phyloP scores from a whole-genome alignment of 305 asterid genomes.

The Vinca major region DNA sequence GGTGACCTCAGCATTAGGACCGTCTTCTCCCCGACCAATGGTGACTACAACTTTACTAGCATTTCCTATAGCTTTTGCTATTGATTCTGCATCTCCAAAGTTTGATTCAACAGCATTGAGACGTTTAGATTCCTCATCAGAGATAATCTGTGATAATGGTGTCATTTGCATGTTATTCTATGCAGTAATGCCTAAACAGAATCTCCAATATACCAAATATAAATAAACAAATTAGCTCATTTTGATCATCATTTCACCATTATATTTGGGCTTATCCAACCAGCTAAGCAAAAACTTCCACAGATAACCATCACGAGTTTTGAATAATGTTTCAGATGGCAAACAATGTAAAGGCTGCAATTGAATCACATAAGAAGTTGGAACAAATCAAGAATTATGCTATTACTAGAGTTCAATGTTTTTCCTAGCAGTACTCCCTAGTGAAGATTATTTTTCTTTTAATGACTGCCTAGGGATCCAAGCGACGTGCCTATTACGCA shows the following conservation, averaged over 20 bases:
- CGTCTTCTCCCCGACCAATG: constrained; percentile 60
- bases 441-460: too few species aligned
- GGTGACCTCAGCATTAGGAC: constrained; percentile 54
- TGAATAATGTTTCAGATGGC: not conserved
- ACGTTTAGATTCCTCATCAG: constrained; percentile 60
- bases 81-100: constrained; percentile 60
- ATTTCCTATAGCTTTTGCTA: constrained; percentile 83
- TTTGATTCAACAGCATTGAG: constrained; percentile 66
- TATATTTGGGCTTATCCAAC: not conserved
- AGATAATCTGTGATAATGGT: constrained; percentile 44
- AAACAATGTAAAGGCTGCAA: too few species aligned
- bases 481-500: not conserved
- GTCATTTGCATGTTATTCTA: constrained; percentile 1
- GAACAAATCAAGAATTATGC: not conserved
- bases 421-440: not conserved
- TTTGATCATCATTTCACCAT: not conserved
- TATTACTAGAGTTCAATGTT: not conserved
- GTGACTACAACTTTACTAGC: constrained; percentile 93
- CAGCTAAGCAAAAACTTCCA: not conserved
- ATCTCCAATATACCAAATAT: not conserved
- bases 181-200: not conserved
- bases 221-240: not conserved
- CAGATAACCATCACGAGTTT: not conserved
- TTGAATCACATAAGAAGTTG: too few species aligned
- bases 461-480: not conserved